A percentile compares a stretch with the other conserved stretches of the same genome.
phyloP scores from a whole-genome alignment of 495 filamentous ascomycete genomes.

The Penicillium subrubescens region DNA sequence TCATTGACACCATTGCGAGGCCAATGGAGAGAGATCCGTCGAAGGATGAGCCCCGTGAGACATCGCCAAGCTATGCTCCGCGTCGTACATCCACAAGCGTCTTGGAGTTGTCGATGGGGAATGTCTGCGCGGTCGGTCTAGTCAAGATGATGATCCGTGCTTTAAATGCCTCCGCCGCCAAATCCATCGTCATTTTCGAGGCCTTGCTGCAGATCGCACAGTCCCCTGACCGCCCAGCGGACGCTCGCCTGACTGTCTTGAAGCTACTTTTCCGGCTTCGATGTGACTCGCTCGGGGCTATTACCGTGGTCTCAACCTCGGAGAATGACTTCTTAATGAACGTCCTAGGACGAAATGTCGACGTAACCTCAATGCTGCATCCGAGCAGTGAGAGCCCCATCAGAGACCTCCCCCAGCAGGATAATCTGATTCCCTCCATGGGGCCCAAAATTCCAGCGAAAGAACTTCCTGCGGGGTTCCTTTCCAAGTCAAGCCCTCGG shows the following conservation, averaged over 20 bases:
- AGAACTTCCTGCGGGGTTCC: slow-evolving; percentile 22
- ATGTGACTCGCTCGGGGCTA: slow-evolving; percentile 71
- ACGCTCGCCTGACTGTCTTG: slow-evolving; percentile 77
- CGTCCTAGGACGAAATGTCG: slow-evolving; percentile 66
- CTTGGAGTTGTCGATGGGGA: slow-evolving; percentile 43
- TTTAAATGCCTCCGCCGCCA: slow-evolving; percentile 41
- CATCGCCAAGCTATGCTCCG: slow-evolving; percentile 21
- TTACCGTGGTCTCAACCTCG: slow-evolving; percentile 64
- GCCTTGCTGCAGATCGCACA: slow-evolving; percentile 42
- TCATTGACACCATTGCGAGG: slow-evolving; percentile 38
- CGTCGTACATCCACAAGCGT: slow-evolving; percentile 38
- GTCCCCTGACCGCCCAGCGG: slow-evolving; percentile 47
- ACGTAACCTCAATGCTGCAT: slow-evolving; percentile 35
- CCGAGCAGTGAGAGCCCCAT: slow-evolving; percentile 24
- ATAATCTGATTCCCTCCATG: slow-evolving; percentile 25
- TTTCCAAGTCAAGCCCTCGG: slow-evolving; percentile 35
- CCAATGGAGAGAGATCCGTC: slow-evolving; percentile 41
- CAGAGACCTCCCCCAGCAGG: slow-evolving; percentile 29
- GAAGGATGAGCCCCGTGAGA: slow-evolving; percentile 27
- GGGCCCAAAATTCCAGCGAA: slow-evolving; percentile 25
- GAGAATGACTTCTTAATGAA: slow-evolving; percentile 74
- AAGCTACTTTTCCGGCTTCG: slow-evolving; percentile 84
- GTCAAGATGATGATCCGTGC: slow-evolving; percentile 49
- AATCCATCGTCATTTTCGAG: slow-evolving; percentile 43
- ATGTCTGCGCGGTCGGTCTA: slow-evolving; percentile 46